A percentile compares a stretch with the other conserved stretches of the same genome.
phyloP scores from a whole-genome alignment of 805 yeast species.

The Saitoella complicata region DNA sequence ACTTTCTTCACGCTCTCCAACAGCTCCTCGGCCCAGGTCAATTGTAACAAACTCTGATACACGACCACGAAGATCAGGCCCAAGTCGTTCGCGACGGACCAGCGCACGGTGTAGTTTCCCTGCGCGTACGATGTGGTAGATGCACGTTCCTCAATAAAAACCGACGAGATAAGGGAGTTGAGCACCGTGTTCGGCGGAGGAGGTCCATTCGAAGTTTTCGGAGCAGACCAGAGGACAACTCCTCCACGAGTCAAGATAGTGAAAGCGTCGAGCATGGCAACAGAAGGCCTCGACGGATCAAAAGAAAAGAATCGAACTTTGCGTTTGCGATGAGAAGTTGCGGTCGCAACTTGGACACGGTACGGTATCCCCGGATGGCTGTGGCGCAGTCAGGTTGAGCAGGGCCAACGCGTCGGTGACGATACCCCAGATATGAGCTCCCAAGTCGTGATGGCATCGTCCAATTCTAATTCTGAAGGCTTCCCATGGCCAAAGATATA shows the following conservation, averaged over 20 bases:
- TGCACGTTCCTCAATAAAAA: conserved; percentile 25
- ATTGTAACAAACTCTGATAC: too few relatives aligned
- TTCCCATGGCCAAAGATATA: conserved; percentile 36
- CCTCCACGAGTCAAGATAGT: conserved; percentile 38
- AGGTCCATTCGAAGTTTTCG: conserved; percentile 21
- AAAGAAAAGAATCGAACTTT: too few relatives aligned
- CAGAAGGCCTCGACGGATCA: too few relatives aligned
- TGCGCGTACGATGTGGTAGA: conserved; percentile 1
- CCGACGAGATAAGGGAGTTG: conserved; percentile 34
- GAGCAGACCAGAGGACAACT: conserved; percentile 30
- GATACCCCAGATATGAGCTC: too few relatives aligned
- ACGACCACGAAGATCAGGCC: conserved; percentile 25
- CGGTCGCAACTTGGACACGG: too few relatives aligned
- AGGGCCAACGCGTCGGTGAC: too few relatives aligned
- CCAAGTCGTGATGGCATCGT: too few relatives aligned
- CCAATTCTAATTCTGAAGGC: not conserved
- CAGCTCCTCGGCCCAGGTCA: conserved; percentile 16
- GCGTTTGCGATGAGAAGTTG: too few relatives aligned
- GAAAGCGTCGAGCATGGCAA: conserved; percentile 31
- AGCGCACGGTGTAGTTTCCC: conserved; percentile 27
- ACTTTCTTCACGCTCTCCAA: conserved; percentile 20
- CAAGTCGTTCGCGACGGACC: conserved; percentile 27
- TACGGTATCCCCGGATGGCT: too few relatives aligned
- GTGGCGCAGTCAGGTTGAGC: too few relatives aligned
- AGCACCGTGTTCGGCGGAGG: conserved; percentile 27